Evolutionary conservation across 2,329 filamentous ascomycete genomes (phyloP), one percentile per base, ranked within the genome.

Genomic region (Arthrobotrys entomopaga): DNA sequence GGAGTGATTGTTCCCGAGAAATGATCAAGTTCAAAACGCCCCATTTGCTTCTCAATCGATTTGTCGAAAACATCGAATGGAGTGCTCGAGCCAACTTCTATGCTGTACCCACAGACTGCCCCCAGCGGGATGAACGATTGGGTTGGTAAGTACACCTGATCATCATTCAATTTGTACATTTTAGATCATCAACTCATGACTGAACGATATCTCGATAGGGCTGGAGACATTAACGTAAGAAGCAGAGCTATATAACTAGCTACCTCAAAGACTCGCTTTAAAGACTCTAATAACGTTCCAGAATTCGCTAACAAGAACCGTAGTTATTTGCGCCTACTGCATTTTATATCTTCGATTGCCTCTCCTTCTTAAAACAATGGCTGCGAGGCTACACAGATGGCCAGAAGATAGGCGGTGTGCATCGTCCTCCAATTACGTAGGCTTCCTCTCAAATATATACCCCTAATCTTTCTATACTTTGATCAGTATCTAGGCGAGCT

Each of bases 31-130:
- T 88, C 54, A 78, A 82, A 11, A 87, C 84, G 65, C 88, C 86
- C 0, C 79, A 88, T 58, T 49, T 77, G 0, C 79, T 84, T 1
- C 76, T 89, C 22, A 88, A 87, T 76, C 80, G 84, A 49, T 82
- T 89, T 5, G 84, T 88, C 75, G 63, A 82, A 0, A 89, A 89
- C 63, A 82, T 85, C 0, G 77, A 81, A 34, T 88, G 87, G 87
- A 83, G 83, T 2, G 87, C 87, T 83, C 82, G 83, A 29, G 86
- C 86, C 0, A 89, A 88, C 76, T 88, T 89, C 76, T 77, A 88
- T 2, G 83, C 82, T 0, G 80, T 88, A 0, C 86, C 86, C 0
- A 88, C 86, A 0, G 87, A 89, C 76, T 87, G 85, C 75, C 86
- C 86, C 0, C 85, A 87, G 73, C 81, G 85, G 0, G 85, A 87